Evolutionary conservation across 2,329 filamentous ascomycete species (phyloP).

Genomic region (Elsinoe necatrix): DNA sequence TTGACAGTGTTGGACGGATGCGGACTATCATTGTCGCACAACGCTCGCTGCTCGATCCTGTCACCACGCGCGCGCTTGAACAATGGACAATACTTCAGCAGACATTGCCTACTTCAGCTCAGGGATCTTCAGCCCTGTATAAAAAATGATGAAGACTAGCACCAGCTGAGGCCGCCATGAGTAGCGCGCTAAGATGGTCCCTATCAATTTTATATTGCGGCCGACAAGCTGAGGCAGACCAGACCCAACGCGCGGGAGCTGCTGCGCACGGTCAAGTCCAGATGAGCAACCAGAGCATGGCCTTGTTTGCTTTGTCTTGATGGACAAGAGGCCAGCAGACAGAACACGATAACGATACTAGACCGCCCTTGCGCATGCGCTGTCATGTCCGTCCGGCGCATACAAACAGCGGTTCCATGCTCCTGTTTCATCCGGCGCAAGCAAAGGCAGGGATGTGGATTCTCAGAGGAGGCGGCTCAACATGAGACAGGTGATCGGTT

Average conservation of each 20-base stretch:
- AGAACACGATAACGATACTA: too few species aligned
- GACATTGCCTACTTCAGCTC: background rate
- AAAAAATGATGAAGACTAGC: background rate
- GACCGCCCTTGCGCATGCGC: background rate
- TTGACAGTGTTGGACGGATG: background rate
- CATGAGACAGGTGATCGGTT: conserved; percentile 6
- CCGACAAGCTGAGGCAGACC: background rate
- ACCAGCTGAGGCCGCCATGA: background rate
- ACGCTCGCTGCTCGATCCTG: background rate
- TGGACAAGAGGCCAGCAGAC: too few species aligned
- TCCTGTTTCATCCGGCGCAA: background rate
- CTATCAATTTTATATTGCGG: conserved; percentile 4
- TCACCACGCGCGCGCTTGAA: background rate
- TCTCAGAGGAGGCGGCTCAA: conserved; percentile 2
- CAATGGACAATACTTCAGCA: background rate
- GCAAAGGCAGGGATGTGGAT: background rate
- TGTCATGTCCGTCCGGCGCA: background rate
- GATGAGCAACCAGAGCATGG: background rate
- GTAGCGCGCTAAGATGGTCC: background rate
- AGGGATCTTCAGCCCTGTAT: background rate
- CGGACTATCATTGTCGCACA: background rate
- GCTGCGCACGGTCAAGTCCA: background rate
- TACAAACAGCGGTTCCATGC: background rate
- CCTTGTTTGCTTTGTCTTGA: background rate
- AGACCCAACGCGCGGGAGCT: background rate